Evolutionary conservation across 2,329 filamentous ascomycete genomes (phyloP), one percentile per base, ranked within the genome.

Genomic region (Ophiostoma quercus): DNA sequence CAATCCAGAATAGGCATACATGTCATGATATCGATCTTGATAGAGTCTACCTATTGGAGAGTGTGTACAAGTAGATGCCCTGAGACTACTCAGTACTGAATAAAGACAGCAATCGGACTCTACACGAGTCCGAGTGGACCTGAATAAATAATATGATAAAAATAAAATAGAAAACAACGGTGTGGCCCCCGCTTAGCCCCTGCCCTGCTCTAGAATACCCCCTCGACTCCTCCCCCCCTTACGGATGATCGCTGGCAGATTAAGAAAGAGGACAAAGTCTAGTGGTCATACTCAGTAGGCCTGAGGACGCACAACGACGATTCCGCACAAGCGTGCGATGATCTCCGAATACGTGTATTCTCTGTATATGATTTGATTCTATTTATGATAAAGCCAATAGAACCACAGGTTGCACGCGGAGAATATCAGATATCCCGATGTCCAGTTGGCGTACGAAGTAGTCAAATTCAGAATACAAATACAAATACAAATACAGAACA

Each of bases 231-330:
- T 16, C 6, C n/a, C 19, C 54, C 54, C 57, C 57, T 62, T 34
- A 62, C 57, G 57, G 57, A 62, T 62, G 57, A 62, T 62, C 57
- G 57, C 57, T 62, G 57, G 57, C 22, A 25, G 25, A 62, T 62
- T 62, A 62, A 62, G 25, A 57, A 32, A 62, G 57, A 32, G 57
- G 57, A 62, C 57, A 62, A 62, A 62, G 25, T 62, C 54, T 14
- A 43, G 25, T 29, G 25, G 25, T 29, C 25, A 29, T 29, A 29
- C 25, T 29, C 25, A 29, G 25, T 29, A 29, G 25, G 25, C 25
- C 25, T 29, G 25, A 29, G 16, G 41, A 43, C 12, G 41, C 41
- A 54, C 54, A 29, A 14, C n/a, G 7, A 60, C 22, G 8, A 29
- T 60, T n/a, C 54, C 7, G 54, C 22, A 25, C 22, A 54, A 11